A percentile compares a stretch with the other conserved stretches of the same genome.
These are phyloP conservation scores for Melampsora occidentalis DNA, from an alignment of 1,284 basidiomycete genomes.

Conservation along the genomic window DNA sequence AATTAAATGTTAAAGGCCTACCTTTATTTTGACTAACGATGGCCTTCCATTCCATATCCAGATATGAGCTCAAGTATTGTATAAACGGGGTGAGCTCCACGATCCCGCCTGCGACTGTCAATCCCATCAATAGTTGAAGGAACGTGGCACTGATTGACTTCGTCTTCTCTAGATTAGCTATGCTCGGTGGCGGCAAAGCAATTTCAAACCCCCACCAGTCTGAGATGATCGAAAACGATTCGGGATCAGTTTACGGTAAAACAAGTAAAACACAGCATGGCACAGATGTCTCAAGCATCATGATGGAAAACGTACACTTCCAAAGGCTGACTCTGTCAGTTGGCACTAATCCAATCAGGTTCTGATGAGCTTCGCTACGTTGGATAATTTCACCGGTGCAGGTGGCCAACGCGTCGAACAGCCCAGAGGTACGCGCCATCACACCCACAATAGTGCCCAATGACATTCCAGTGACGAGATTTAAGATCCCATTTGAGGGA, in stretches of 20 bases:
- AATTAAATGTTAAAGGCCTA: background rate
- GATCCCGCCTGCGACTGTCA: conserved; percentile 46
- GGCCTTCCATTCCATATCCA: conserved; percentile 49
- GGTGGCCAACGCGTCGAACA: conserved; percentile 29
- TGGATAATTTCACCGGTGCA: conserved; percentile 11
- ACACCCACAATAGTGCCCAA: conserved; percentile 6
- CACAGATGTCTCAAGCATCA: no score
- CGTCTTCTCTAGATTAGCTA: conserved; percentile 42
- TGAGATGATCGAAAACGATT: background rate
- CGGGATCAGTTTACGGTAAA: no score
- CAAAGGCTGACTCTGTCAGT: conserved; percentile 31
- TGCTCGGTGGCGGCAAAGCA: conserved; percentile 45
- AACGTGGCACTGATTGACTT: conserved; percentile 45
- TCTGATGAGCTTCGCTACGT: conserved; percentile 12
- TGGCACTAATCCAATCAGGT: conserved; percentile 28
- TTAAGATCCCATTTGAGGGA: background rate
- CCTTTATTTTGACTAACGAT: conserved; percentile 47
- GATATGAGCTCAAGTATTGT: conserved; percentile 47
- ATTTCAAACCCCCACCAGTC: conserved; percentile 51
- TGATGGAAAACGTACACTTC: conserved; percentile 11
- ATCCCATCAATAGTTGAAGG: conserved; percentile 47
- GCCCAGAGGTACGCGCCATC: background rate
- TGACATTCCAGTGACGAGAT: conserved; percentile 25
- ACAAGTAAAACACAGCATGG: no score
- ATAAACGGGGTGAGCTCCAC: conserved; percentile 48